phyloP scores from a whole-genome alignment of 2,329 filamentous ascomycete genomes.

The Pseudocercospora eumusae region DNA sequence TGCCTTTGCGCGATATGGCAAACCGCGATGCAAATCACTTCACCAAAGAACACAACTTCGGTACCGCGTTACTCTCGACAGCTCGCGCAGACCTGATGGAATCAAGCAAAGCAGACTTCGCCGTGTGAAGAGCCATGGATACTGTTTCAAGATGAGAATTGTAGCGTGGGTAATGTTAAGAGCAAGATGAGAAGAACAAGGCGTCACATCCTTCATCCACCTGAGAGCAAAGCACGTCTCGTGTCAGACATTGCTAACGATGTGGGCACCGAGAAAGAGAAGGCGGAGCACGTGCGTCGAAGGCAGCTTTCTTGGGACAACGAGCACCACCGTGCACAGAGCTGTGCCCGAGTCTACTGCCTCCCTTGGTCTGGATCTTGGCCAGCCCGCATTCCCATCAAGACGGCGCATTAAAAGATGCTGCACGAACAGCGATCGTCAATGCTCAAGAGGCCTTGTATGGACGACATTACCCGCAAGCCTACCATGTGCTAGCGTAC shows the following conservation, averaged over 20 bases:
- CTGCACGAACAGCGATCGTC: neutral
- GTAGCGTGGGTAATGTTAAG: neutral
- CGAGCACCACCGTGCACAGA: too few relatives aligned
- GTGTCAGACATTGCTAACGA: neutral
- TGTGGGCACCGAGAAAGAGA: too few relatives aligned
- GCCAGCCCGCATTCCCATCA: slow-evolving; percentile 20
- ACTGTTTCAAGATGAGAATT: neutral
- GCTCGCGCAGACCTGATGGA: too few relatives aligned
- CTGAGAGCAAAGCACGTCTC: neutral
- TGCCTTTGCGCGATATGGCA: neutral
- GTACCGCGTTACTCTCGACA: neutral
- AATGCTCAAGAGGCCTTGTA: slow-evolving; percentile 11
- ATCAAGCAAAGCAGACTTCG: too few relatives aligned
- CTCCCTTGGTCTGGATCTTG: slow-evolving; percentile 18
- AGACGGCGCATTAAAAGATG: slow-evolving; percentile 20
- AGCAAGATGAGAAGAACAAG: neutral
- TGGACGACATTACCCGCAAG: slow-evolving; percentile 18
- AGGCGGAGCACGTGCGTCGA: too few relatives aligned
- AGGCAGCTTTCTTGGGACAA: too few relatives aligned
- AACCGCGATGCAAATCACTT: neutral
- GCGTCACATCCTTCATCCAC: too few relatives aligned
- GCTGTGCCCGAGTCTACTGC: too few relatives aligned
- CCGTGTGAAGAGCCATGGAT: neutral
- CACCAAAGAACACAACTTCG: neutral
- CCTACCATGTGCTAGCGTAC: slow-evolving; percentile 15